Conservation (phyloP, 345 rosid genomes). For the Trapa bicornis region DNA sequence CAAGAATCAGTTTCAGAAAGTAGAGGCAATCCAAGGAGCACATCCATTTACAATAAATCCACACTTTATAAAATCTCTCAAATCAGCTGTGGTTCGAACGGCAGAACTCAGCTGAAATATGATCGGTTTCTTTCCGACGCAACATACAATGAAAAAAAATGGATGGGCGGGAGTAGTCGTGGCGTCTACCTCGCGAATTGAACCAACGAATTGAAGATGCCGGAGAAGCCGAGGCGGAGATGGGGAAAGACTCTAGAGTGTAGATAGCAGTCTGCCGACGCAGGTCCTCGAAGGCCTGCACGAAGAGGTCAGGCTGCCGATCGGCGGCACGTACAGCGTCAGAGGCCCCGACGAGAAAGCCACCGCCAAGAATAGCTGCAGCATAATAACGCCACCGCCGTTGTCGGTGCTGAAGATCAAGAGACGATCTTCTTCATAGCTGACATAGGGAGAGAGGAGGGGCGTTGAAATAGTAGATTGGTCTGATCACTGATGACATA, state of each 20-base stretch:
- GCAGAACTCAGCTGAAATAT: background rate
- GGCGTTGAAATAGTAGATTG: too few relatives aligned
- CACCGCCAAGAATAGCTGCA: constrained; percentile 28
- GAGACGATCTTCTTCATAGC: background rate
- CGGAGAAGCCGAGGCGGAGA: constrained; percentile 18
- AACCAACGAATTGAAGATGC: constrained; percentile 14
- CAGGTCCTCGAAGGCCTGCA: constrained; percentile 20
- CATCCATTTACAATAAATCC: background rate
- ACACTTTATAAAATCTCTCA: background rate
- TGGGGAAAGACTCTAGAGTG: constrained; percentile 22
- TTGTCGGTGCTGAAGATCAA: background rate
- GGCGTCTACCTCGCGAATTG: constrained; percentile 1
- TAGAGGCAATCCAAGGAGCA: background rate
- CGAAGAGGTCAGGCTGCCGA: constrained; percentile 27
- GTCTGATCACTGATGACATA: too few relatives aligned
- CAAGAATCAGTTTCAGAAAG: background rate
- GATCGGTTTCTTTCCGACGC: background rate
- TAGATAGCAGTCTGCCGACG: constrained; percentile 17
- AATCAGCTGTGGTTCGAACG: background rate
- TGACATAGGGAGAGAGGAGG: constrained; percentile 1
- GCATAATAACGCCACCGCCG: constrained; percentile 8
- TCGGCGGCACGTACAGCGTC: constrained; percentile 34
- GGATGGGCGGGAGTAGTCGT: background rate
- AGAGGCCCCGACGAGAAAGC: constrained; percentile 35
- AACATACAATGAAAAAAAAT: background rate